phyloP scores from a whole-genome alignment of 768 basidiomycete genomes.

The Suillus tomentosus region DNA sequence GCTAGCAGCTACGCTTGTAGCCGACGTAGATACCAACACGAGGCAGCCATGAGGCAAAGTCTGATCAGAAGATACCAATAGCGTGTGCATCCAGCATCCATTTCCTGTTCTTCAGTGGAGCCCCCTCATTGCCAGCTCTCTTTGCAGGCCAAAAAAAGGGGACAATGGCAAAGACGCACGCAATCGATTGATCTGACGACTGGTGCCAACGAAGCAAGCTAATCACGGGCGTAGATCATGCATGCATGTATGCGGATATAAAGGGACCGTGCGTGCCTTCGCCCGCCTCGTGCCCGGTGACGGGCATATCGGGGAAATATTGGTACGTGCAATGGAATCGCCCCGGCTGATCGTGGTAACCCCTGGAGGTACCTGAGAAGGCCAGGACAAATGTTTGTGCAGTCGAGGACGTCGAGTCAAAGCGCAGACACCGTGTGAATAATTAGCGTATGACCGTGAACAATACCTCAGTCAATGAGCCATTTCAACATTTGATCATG shows the following conservation, averaged over 20 bases:
- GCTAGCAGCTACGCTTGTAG: not conserved
- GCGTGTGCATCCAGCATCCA: not conserved
- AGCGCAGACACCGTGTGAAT: not conserved
- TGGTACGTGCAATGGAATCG: not conserved
- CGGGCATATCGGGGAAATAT: not conserved
- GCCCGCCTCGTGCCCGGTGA: conserved; percentile 3
- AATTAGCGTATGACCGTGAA: not conserved
- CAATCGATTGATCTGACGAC: not conserved
- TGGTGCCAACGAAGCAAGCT: conserved; percentile 3
- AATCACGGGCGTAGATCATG: not conserved
- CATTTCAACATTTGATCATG: not conserved
- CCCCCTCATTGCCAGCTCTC: not conserved
- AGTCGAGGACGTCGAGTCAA: not conserved
- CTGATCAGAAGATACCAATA: not conserved
- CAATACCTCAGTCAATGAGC: not conserved
- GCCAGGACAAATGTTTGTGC: not conserved
- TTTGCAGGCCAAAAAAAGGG: not conserved
- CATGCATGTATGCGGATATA: not conserved
- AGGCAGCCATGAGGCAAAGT: conserved; percentile 1
- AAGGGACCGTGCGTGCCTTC: not conserved
- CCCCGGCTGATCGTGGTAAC: not conserved
- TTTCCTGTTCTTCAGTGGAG: not conserved
- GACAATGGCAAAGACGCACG: not conserved
- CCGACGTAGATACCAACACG: conserved; percentile 1
- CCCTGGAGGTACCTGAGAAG: not conserved